Evolutionary conservation across 2,329 filamentous ascomycete genomes (phyloP), one percentile per base, ranked within the genome.

Genomic region (Aaosphaeria arxii): DNA sequence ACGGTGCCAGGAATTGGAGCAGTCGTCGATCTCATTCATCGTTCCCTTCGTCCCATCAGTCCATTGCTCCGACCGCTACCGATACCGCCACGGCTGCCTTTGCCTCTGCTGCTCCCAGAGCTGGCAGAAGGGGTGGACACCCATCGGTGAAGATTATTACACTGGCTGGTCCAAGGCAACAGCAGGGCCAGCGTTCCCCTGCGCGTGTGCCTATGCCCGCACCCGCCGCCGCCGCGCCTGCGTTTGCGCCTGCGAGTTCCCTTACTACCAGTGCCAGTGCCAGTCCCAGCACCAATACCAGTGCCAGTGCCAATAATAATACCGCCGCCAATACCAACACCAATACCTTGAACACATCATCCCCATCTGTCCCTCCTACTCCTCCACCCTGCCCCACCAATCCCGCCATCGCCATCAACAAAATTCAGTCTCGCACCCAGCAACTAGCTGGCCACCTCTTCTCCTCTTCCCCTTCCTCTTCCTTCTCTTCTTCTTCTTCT

Each of bases 391-490:
- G 61, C 68, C 66, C 67, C 67, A 69, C 68, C 63, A 70, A 57
- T 59, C 58, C 65, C 58, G 59, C 61, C 53, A 53, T 63, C 58
- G 17, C 17, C 17, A n/a, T 36, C 33, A 58, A 63, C 63, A 71
- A 71, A 71, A 70, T 71, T 66, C 67, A 66, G 42, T 63, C 63
- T 52, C 69, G 71, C 46, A 64, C 69, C 49, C 63, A 55, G 40
- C 69, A 66, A 51, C 59, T 73, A 45, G 68, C 68, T 58, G 65
- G 63, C 51, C 72, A 74, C 63, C 58, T 74, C 40, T 59, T 68
- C 58, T 54, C 39, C 24, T 30, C 41, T 9, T 43, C 41, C 41
- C 9, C 41, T 17, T 40, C 24, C 39, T 3, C 39, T 24, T 40
- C 39, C 39, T 11, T 4, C 17, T 13, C 39, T 4, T 11, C 39